Conservation (phyloP, 345 rosid genomes). For the Raphanus raphanistrum region DNA sequence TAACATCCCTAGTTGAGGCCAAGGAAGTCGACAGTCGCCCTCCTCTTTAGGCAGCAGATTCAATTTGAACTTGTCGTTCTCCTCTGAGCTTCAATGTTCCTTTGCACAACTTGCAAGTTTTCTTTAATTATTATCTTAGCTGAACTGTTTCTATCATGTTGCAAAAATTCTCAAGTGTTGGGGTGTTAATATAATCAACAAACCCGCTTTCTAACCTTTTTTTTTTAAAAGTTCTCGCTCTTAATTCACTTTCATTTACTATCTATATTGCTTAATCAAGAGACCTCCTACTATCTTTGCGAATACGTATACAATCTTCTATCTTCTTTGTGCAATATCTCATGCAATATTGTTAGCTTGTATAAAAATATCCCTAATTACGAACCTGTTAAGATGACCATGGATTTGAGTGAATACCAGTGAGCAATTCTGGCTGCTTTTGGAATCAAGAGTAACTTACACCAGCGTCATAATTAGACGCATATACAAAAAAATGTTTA, state of each 20-base stretch:
- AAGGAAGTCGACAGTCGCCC: constrained; percentile 60
- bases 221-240: background rate
- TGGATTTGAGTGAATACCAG: background rate
- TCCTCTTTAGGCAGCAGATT: constrained; percentile 43
- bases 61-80: background rate
- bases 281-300: background rate
- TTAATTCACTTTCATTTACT: background rate
- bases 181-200: constrained; percentile 15
- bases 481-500: background rate
- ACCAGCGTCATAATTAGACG: background rate
- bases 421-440: background rate
- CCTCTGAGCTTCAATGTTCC: background rate
- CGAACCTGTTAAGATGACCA: background rate
- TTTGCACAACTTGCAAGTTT: background rate
- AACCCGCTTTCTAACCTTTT: background rate
- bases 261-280: background rate
- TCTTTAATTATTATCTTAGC: background rate
- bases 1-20: too few relatives aligned
- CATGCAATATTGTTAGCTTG: background rate
- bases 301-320: background rate
- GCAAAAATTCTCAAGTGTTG: background rate
- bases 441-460: background rate
- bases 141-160: background rate
- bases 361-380: background rate
- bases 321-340: background rate